Evolutionary conservation across 2,329 filamentous ascomycete genomes (phyloP), one percentile per base, ranked within the genome.

Genomic region (Cercospora brassicicola): DNA sequence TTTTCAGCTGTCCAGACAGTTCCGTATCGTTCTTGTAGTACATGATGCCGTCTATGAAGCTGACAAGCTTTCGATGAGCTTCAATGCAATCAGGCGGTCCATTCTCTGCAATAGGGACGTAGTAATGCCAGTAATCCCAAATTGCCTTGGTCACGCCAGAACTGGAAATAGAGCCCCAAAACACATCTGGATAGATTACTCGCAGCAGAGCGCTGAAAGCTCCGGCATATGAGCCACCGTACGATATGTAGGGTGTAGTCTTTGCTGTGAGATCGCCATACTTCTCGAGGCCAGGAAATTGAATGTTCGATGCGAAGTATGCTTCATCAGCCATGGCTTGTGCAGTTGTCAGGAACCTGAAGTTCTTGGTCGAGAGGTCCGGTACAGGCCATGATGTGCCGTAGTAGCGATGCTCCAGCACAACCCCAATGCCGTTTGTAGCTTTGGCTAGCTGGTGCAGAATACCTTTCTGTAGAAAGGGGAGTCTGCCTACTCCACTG

Each of bases 351-450:
- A 96, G 82, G 82, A 95, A 96, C 2, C 93, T 89, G 71, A 96
- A 80, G 73, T 87, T 94, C 76, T 91, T 81, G 0, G 88, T 89
- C 0, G 85, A 85, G 20, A 94, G 83, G 74, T 94, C 85, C 0
- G 84, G 78, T 0, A 87, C 86, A 0, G 92, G 92, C 64, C 90
- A 89, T 76, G 91, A 94, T 11, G 84, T 84, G 65, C 93, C 93
- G 76, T 96, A 96, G 83, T 96, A 96, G 31, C 93, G 88, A 68
- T 96, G 93, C 81, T 96, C 93, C 2, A 96, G 85, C 57, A 96
- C 86, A 2, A 96, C 90, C 2, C 89, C 92, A 28, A 96, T 81
- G 1, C 93, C 93, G 66, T 88, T 82, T 0, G 90, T 92, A 0
- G 90, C 90, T 73, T 89, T 82, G 3, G 90, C 86, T 18, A 96